Evolutionary conservation across 352 stramenopile genomes (phyloP).

Genomic region (Globisporangium nodosum): DNA sequence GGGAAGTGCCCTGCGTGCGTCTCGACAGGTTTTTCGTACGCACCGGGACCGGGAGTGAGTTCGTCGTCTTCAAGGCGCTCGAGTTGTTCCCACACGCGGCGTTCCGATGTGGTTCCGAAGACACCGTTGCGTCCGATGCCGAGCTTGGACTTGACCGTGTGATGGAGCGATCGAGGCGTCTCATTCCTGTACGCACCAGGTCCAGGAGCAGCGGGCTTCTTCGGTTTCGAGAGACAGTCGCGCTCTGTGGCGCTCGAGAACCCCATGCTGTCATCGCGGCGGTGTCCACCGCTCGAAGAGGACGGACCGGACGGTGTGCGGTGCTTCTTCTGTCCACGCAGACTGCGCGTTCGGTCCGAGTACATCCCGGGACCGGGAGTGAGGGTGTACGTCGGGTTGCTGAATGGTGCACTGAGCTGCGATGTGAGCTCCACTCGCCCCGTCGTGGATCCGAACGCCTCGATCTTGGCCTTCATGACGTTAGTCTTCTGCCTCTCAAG

Average conservation of each 20-base stretch:
- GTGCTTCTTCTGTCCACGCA: slow-evolving; percentile 15
- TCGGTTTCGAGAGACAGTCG: slow-evolving; percentile 44
- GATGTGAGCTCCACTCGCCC: slow-evolving; percentile 42
- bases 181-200: slow-evolving; percentile 57
- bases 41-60: slow-evolving; percentile 47
- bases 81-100: slow-evolving; percentile 61
- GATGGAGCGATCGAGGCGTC: slow-evolving; percentile 54
- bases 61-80: slow-evolving; percentile 40
- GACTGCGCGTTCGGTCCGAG: slow-evolving; percentile 11
- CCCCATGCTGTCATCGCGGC: slow-evolving; percentile 41
- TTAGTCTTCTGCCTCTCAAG: slow-evolving; percentile 20
- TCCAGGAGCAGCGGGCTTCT: slow-evolving; percentile 28
- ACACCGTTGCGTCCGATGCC: slow-evolving; percentile 58
- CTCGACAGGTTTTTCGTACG: slow-evolving; percentile 30
- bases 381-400: slow-evolving; percentile 43
- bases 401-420: slow-evolving; percentile 54
- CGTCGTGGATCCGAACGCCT: slow-evolving; percentile 72
- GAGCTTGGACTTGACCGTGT: slow-evolving; percentile 37
- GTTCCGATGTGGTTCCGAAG: slow-evolving; percentile 70
- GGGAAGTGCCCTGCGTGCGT: slow-evolving; percentile 30
- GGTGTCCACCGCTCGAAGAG: slow-evolving; percentile 3
- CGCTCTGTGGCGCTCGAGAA: slow-evolving; percentile 67
- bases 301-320: background rate
- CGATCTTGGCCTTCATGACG: slow-evolving; percentile 26
- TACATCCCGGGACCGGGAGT: slow-evolving; percentile 65